A percentile compares a stretch with the other conserved stretches of the same genome.
phyloP scores from a whole-genome alignment of 148 eudicot species.

The Rhododendron vialii region DNA sequence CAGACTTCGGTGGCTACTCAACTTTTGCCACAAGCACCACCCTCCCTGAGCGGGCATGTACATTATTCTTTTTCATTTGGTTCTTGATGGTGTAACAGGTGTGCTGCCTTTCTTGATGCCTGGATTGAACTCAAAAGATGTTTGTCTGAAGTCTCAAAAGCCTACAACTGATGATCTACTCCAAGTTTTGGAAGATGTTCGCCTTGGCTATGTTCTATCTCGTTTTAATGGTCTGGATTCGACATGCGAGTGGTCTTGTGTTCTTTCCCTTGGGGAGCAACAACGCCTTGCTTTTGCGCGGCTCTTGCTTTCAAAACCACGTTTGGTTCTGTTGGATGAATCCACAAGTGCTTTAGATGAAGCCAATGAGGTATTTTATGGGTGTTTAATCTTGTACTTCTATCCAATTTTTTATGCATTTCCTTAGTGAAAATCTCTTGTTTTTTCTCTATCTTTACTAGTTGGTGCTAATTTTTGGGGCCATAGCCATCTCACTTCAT shows the following conservation, averaged over 20 bases:
- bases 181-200: constrained; percentile 76
- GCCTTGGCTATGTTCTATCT: constrained; percentile 64
- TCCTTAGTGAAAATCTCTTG: background rate
- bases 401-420: background rate
- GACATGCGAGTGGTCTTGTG: constrained; percentile 82
- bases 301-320: constrained; percentile 75
- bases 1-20: background rate
- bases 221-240: constrained; percentile 70
- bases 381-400: background rate
- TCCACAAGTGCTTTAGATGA: constrained; percentile 98
- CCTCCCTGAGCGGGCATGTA: background rate
- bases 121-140: constrained; percentile 20
- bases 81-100: constrained; percentile 28
- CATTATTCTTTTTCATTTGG: background rate
- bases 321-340: constrained; percentile 82
- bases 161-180: constrained; percentile 71
- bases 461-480: background rate
- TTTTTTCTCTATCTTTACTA: background rate
- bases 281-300: constrained; percentile 98
- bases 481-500: background rate
- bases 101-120: constrained; percentile 53
- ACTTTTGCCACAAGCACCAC: background rate
- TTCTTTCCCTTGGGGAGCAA: constrained; percentile 95
- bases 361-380: constrained; percentile 73
- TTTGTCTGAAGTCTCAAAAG: constrained; percentile 30